phyloP scores from a whole-genome alignment of 345 rosid species.

The Eucalyptus sp. region DNA sequence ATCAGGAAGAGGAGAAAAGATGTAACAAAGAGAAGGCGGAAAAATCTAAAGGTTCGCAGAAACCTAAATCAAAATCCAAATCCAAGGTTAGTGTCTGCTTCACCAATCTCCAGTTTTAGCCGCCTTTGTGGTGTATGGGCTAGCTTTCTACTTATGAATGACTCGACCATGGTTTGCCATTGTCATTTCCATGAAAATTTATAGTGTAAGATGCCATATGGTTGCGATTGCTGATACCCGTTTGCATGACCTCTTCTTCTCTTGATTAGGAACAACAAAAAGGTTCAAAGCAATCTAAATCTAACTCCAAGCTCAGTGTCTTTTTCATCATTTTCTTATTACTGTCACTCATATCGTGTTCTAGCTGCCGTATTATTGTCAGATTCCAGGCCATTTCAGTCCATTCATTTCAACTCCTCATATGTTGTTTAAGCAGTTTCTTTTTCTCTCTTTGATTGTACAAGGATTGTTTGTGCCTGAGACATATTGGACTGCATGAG shows the following conservation, averaged over 20 bases:
- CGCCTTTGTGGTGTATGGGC: not conserved
- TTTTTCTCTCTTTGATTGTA: not conserved
- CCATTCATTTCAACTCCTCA: not conserved
- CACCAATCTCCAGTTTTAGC: not conserved
- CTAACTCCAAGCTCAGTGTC: not conserved
- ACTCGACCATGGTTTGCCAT: not conserved
- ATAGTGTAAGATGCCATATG: not conserved
- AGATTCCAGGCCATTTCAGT: not conserved
- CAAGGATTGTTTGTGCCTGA: not conserved
- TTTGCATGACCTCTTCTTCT: not conserved
- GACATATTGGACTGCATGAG: not conserved
- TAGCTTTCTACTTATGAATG: not conserved
- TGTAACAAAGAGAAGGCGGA: constrained; percentile 14
- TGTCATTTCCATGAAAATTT: not conserved
- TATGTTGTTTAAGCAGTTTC: not conserved
- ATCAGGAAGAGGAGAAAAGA: constrained; percentile 53
- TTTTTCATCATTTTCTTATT: not conserved
- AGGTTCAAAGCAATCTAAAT: not conserved
- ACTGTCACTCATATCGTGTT: not conserved
- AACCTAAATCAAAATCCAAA: constrained; percentile 6
- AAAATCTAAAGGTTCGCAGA: constrained; percentile 4
- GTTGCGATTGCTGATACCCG: not conserved
- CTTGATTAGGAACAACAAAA: not conserved
- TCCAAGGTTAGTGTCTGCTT: not conserved
- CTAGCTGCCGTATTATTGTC: not conserved